Evolutionary conservation across 2,329 filamentous ascomycete species (phyloP).

Genomic region (Botryotinia calthae): DNA sequence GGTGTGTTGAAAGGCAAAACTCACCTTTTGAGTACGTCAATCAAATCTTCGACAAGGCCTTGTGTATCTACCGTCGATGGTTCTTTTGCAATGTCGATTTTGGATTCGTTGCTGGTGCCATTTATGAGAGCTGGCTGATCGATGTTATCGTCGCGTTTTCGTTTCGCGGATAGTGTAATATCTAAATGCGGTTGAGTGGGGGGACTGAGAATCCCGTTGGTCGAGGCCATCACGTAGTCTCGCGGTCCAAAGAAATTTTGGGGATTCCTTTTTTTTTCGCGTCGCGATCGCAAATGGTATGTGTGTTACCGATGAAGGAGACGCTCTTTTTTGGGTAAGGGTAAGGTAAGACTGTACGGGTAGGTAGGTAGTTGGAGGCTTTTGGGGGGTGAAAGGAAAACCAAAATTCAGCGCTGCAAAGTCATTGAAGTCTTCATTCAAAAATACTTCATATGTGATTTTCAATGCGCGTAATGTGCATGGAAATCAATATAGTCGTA

Average conservation of each 20-base stretch:
- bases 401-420: slow-evolving; percentile 13
- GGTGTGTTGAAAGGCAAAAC: slow-evolving; percentile 25
- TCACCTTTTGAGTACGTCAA: slow-evolving; percentile 46
- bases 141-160: slow-evolving; percentile 56
- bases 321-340: slow-evolving; percentile 4
- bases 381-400: slow-evolving; percentile 10
- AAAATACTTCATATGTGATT: not conserved
- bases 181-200: slow-evolving; percentile 33
- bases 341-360: not conserved
- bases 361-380: slow-evolving; percentile 1
- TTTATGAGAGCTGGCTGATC: slow-evolving; percentile 38
- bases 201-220: slow-evolving; percentile 46
- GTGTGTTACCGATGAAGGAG: slow-evolving; percentile 20
- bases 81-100: slow-evolving; percentile 24
- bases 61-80: slow-evolving; percentile 37
- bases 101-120: slow-evolving; percentile 29
- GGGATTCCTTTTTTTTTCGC: slow-evolving; percentile 23
- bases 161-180: slow-evolving; percentile 47
- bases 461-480: not conserved
- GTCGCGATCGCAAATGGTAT: slow-evolving; percentile 26
- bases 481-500: not conserved
- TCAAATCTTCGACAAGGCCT: slow-evolving; percentile 44
- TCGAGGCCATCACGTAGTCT: slow-evolving; percentile 35
- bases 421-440: slow-evolving; percentile 19
- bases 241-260: slow-evolving; percentile 20